phyloP scores from a whole-genome alignment of 345 rosid genomes.

The Abelmoschus esculentus region DNA sequence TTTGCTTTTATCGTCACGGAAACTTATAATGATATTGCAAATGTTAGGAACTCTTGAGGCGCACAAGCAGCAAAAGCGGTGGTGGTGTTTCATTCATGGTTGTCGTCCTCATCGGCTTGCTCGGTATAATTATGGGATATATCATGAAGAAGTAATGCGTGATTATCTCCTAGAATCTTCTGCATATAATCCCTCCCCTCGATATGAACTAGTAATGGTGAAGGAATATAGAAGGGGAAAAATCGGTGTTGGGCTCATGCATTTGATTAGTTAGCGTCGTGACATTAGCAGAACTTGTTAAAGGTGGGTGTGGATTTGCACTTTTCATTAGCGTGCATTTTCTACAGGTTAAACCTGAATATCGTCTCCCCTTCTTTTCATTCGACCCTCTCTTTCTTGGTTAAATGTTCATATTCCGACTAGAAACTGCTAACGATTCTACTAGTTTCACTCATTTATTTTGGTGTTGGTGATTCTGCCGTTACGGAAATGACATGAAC shows the following conservation, averaged over 20 bases:
- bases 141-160: constrained; percentile 48
- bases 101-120: constrained; percentile 47
- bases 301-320: constrained; percentile 15
- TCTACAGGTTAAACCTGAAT: constrained; percentile 22
- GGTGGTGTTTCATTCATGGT: constrained; percentile 43
- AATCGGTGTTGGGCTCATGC: too few species aligned
- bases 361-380: too few species aligned
- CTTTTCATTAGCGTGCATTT: constrained; percentile 26
- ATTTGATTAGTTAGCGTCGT: too few species aligned
- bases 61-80: constrained; percentile 33
- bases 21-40: constrained; percentile 5
- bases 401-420: not conserved
- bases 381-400: not conserved
- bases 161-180: not conserved
- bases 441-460: not conserved
- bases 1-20: not conserved
- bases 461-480: too few species aligned
- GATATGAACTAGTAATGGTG: constrained; percentile 19
- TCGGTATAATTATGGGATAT: constrained; percentile 58
- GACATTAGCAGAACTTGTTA: constrained; percentile 10
- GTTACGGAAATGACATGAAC: too few species aligned
- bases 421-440: not conserved
- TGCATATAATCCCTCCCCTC: not conserved
- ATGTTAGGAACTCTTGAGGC: constrained; percentile 47
- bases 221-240: constrained; percentile 23